phyloP scores from a whole-genome alignment of 164 flowering plant species.

The Dillenia suffruticosa region DNA sequence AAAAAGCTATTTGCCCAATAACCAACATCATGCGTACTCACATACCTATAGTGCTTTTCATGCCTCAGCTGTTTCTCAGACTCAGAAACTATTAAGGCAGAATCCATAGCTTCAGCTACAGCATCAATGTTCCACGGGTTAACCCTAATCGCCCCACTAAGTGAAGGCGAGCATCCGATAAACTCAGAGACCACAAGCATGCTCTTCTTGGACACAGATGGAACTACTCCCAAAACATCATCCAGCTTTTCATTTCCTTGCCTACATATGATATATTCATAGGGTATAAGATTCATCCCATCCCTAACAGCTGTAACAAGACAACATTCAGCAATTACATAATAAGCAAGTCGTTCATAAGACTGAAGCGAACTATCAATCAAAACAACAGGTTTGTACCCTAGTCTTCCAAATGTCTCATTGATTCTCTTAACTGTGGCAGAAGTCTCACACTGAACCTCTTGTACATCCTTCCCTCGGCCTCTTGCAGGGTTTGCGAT shows the following conservation, averaged over 20 bases:
- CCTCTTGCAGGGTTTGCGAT: constrained; percentile 69
- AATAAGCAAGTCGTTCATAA: constrained; percentile 51
- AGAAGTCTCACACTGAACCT: constrained; percentile 44
- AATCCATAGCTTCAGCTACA: constrained; percentile 61
- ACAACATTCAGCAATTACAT: constrained; percentile 57
- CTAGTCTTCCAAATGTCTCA: constrained; percentile 31
- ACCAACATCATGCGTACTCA: constrained; percentile 59
- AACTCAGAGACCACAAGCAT: constrained; percentile 65
- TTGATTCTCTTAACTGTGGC: constrained; percentile 46
- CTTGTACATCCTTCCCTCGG: constrained; percentile 56
- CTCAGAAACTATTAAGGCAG: constrained; percentile 35
- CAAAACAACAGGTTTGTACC: constrained; percentile 48
- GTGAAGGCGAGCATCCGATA: constrained; percentile 62
- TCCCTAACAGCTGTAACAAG: constrained; percentile 65
- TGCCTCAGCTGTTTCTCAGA: constrained; percentile 55
- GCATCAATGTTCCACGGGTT: constrained; percentile 65
- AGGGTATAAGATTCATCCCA: constrained; percentile 67
- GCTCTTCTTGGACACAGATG: constrained; percentile 45
- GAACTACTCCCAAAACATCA: constrained; percentile 25
- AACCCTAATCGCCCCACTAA: constrained; percentile 62
- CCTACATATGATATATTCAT: constrained; percentile 47
- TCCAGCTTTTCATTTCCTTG: constrained; percentile 51
- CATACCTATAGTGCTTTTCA: constrained; percentile 56
- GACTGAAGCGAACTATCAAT: constrained; percentile 49
- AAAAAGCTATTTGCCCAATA: constrained; percentile 60